A percentile compares a stretch with the other conserved stretches of the same genome.
Evolutionary conservation across 192 early-diverging fungal genomes (phyloP).

Genomic region (Phlyctochytrium planicorne): DNA sequence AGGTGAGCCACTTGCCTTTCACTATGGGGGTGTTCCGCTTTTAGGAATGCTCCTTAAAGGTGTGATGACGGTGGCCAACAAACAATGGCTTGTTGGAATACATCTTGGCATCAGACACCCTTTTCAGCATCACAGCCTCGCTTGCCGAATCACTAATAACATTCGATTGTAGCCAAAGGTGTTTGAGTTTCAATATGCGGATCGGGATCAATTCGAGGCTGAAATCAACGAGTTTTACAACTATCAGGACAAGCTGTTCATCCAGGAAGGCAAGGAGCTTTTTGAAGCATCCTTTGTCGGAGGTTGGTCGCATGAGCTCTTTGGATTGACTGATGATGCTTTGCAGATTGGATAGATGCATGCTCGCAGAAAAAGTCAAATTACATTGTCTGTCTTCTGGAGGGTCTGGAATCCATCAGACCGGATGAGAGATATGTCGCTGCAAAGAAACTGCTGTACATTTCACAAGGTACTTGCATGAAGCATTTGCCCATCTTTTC

Average conservation of each 20-base stretch:
- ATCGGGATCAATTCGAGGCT: conserved; percentile 42
- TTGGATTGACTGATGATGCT: background rate
- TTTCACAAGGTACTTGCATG: conserved; percentile 63
- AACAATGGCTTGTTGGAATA: too few relatives aligned
- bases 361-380: background rate
- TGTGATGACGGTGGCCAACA: too few relatives aligned
- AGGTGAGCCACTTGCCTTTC: too few relatives aligned
- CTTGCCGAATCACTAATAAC: too few relatives aligned
- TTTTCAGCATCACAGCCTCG: too few relatives aligned
- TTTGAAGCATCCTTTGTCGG: conserved; percentile 29
- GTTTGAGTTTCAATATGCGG: conserved; percentile 46
- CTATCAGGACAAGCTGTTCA: conserved; percentile 34
- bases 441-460: conserved; percentile 59
- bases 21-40: too few relatives aligned
- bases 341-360: conserved; percentile 24
- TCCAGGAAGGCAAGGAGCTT: conserved; percentile 27
- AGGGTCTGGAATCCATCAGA: conserved; percentile 57
- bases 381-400: conserved; percentile 54
- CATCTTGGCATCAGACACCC: too few relatives aligned
- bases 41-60: too few relatives aligned
- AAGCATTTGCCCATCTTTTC: background rate
- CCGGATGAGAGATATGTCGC: conserved; percentile 47
- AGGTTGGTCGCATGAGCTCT: background rate
- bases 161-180: background rate
- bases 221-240: conserved; percentile 55